Base-by-base conservation (phyloP, 805 yeast species). In the Spathaspora passalidarum region DNA sequence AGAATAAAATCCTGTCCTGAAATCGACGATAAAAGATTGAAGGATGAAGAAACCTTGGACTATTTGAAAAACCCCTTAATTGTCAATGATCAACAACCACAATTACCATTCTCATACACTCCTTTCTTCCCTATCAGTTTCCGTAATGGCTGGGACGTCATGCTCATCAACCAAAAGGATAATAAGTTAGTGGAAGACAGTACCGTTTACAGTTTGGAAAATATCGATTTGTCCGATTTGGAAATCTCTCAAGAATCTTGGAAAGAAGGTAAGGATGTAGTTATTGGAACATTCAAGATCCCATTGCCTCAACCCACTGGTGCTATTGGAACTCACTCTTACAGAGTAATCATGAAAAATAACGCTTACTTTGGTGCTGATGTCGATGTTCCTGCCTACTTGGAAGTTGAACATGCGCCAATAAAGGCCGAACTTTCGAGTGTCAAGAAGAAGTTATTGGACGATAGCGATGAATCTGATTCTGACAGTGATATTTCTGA, bases 321-420 rank as follows among this genome's bases (percentile, higher is more conserved):
- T 16, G 75, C 75, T 46, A 68, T 69, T 14, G 96, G 95, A 37
- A 71, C 68, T 36, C 80, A 68, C 59, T 82, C 80, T 52, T 88
- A 88, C 73, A 78, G 90, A 66, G 70, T 91, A 14, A 67, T 82
- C 19, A 63, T 92, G 59, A 81, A 82, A 59, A 84, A 86, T 45
- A 77, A 86, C 44, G 82, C 86, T 38, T 91, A 88, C 63, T 88
- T 88, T 62, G 96, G 96, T 5, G 67, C 80, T 16, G 97, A 92
- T 61, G 62, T 88, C 19, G 88, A 84, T 52, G 76, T 84, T 49
- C 85, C 91, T 8, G 65, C 88, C 40, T 68, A 69, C 19, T 77
- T 91, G 84, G 72, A 77, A n/a, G 96, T 91, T 29, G 32, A 39
- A 29, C 23, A 14, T 10, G 14, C 14, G 10, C 14, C 13, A 29